These are phyloP conservation scores for Steccherinum ochraceum DNA, from an alignment of 768 basidiomycete species.

Conservation along the genomic window DNA sequence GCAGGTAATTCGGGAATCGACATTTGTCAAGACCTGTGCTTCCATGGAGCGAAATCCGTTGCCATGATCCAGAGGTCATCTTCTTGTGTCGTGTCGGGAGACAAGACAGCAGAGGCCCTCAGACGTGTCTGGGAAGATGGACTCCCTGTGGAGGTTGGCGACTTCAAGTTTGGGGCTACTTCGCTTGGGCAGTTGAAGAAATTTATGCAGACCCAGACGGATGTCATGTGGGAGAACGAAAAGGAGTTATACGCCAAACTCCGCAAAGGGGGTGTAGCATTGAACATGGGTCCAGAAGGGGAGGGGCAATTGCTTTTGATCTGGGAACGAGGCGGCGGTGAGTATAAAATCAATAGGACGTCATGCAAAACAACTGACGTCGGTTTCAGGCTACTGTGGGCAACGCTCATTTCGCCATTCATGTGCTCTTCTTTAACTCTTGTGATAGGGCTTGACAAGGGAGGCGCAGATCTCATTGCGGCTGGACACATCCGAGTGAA, in stretches of 20 bases:
- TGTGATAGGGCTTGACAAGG: constrained; percentile 16
- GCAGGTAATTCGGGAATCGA: constrained; percentile 32
- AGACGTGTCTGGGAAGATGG: constrained; percentile 11
- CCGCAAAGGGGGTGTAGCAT: constrained; percentile 28
- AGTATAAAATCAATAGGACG: too few relatives aligned
- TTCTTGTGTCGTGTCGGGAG: constrained; percentile 26
- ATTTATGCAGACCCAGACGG: constrained; percentile 10
- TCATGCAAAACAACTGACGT: too few relatives aligned
- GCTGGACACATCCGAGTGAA: constrained; percentile 15
- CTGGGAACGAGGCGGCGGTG: constrained; percentile 28
- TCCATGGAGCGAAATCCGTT: constrained; percentile 24
- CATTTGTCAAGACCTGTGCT: constrained; percentile 28
- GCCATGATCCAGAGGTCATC: constrained; percentile 38
- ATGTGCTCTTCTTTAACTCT: too few relatives aligned
- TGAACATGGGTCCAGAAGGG: constrained; percentile 28
- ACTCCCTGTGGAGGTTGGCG: constrained; percentile 18
- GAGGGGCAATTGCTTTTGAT: constrained; percentile 23
- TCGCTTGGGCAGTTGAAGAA: constrained; percentile 20
- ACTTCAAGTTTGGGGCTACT: constrained; percentile 14
- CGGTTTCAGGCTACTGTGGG: too few relatives aligned
- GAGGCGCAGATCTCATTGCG: constrained; percentile 14
- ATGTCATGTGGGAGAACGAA: constrained; percentile 23
- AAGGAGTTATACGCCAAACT: constrained; percentile 28
- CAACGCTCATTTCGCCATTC: too few relatives aligned
- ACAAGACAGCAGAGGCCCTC: background rate